phyloP scores from a whole-genome alignment of 306 rosid species.

The Citrullus amarus region DNA sequence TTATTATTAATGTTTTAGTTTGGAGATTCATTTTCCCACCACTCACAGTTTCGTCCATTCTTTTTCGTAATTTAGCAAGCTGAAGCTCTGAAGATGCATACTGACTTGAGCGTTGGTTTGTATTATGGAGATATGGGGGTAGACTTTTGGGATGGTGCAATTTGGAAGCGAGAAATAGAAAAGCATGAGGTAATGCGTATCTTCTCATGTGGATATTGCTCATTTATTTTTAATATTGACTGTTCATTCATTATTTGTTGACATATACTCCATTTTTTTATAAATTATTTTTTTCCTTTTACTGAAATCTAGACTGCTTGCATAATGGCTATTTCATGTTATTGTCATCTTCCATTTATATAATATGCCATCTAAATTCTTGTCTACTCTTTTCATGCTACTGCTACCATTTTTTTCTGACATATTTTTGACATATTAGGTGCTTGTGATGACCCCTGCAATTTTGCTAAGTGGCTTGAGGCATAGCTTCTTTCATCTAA shows the following conservation, averaged over 20 bases:
- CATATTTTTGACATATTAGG: constrained; percentile 26
- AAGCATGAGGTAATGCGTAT: constrained; percentile 40
- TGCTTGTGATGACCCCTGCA: constrained; percentile 78
- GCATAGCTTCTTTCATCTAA: constrained; percentile 50
- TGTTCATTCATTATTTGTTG: not conserved
- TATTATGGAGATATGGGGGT: constrained; percentile 74
- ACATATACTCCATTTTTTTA: not conserved
- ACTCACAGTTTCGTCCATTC: not conserved
- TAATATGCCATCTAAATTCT: not conserved
- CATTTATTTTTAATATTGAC: not conserved
- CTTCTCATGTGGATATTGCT: constrained; percentile 8
- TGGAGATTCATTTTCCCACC: not conserved
- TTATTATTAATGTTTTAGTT: not conserved
- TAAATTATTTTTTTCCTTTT: not conserved
- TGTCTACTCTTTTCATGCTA: not conserved
- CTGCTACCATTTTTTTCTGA: not conserved
- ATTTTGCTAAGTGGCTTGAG: constrained; percentile 61
- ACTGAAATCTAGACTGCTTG: not conserved
- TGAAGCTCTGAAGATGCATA: constrained; percentile 40
- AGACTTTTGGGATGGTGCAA: constrained; percentile 47
- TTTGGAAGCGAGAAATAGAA: constrained; percentile 40
- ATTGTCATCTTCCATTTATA: not conserved
- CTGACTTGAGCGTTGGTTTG: constrained; percentile 58
- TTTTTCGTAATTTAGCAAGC: constrained; percentile 51
- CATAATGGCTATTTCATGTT: not conserved